These are phyloP conservation scores for Fusarium nurragi DNA, from an alignment of 2,329 filamentous ascomycete genomes.

Conservation along the genomic window DNA sequence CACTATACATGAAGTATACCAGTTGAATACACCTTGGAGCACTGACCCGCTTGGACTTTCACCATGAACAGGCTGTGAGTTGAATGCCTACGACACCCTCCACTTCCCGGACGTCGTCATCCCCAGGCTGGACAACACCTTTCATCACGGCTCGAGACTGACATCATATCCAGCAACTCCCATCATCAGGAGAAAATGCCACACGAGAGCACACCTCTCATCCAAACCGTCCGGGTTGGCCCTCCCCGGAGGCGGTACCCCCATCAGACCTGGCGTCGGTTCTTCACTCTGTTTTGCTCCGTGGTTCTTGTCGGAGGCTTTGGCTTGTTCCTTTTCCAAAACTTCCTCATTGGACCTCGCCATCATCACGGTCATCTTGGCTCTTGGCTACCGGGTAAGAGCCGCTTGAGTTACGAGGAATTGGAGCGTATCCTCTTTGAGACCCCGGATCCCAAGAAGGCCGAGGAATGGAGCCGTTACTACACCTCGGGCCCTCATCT, in stretches of 20 bases:
- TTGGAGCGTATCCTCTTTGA: conserved; percentile 66
- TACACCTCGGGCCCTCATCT: conserved; percentile 81
- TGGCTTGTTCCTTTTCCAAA: conserved; percentile 59
- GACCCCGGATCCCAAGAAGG: conserved; percentile 65
- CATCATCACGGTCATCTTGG: conserved; percentile 48
- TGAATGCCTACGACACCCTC: conserved; percentile 11
- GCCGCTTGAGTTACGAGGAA: conserved; percentile 55
- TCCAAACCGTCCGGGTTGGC: conserved; percentile 68
- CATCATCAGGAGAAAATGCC: conserved; percentile 48
- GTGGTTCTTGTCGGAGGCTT: conserved; percentile 64
- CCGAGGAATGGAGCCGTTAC: conserved; percentile 78
- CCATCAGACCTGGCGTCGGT: conserved; percentile 69
- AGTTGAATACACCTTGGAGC: conserved; percentile 8
- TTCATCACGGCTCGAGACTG: not conserved
- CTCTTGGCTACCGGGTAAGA: conserved; percentile 42
- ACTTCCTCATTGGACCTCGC: conserved; percentile 54
- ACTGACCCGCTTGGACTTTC: conserved; percentile 16
- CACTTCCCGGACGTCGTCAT: conserved; percentile 22
- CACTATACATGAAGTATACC: conserved; percentile 10
- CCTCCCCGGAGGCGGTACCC: conserved; percentile 64
- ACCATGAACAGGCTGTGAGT: conserved; percentile 42
- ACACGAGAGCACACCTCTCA: conserved; percentile 71
- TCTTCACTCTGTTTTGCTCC: conserved; percentile 70
- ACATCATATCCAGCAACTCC: conserved; percentile 16
- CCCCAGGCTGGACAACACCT: not conserved